phyloP scores from a whole-genome alignment of 768 basidiomycete genomes.

The Austroboletus eburneus region DNA sequence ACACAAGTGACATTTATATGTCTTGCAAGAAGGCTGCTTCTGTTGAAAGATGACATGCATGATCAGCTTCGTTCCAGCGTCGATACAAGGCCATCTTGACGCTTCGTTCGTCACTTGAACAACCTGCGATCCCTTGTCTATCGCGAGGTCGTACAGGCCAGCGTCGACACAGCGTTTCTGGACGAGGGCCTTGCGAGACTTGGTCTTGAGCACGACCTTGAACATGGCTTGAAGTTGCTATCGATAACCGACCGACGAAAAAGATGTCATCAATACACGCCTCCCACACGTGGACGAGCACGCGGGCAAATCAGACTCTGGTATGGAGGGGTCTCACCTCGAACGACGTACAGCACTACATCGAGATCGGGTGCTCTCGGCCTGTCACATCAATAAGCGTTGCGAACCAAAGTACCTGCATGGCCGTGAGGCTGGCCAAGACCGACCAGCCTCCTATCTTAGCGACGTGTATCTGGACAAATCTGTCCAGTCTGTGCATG shows the following conservation, averaged over 20 bases:
- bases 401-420: conserved; percentile 18
- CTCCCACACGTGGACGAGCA: neutral
- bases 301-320: no score
- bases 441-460: conserved; percentile 8
- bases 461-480: conserved; percentile 19
- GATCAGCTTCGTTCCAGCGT: conserved; percentile 22
- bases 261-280: no score
- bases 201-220: conserved; percentile 11
- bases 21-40: conserved; percentile 9
- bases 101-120: conserved; percentile 17
- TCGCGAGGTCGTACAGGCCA: conserved; percentile 21
- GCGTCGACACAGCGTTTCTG: conserved; percentile 24
- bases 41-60: conserved; percentile 23
- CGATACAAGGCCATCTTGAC: conserved; percentile 21
- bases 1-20: conserved; percentile 18
- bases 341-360: conserved; percentile 25
- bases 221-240: conserved; percentile 24
- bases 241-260: no score
- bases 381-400: conserved; percentile 27
- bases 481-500: conserved; percentile 18
- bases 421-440: conserved; percentile 16
- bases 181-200: conserved; percentile 15
- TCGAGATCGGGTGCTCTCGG: conserved; percentile 21
- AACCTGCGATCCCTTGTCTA: conserved; percentile 22
- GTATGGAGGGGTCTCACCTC: conserved; percentile 16